Evolutionary conservation across 2,329 filamentous ascomycete species (phyloP).

Genomic region (Gliomastix tumulicola): DNA sequence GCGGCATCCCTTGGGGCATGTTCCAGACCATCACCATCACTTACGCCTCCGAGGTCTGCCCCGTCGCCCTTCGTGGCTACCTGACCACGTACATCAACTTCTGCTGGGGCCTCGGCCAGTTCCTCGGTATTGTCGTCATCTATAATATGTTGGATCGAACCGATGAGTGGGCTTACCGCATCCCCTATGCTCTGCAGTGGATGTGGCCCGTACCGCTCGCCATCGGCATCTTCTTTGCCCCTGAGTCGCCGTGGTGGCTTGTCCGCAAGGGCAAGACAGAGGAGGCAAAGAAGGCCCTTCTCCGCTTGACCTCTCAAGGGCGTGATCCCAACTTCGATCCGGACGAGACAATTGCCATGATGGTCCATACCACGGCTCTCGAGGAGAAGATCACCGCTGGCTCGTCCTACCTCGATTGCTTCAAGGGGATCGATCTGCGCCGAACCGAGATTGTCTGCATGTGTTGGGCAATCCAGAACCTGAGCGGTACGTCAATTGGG

Average conservation of each 20-base stretch:
- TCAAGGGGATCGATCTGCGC: constrained; percentile 69
- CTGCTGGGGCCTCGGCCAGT: constrained; percentile 71
- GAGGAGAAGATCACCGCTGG: constrained; percentile 71
- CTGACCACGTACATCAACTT: constrained; percentile 71
- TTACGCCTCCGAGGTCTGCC: constrained; percentile 67
- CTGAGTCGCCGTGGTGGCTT: constrained; percentile 71
- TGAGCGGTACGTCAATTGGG: no score
- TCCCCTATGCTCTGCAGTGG: constrained; percentile 70
- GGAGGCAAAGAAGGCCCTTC: constrained; percentile 59
- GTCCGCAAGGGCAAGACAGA: constrained; percentile 57
- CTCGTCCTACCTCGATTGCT: constrained; percentile 74
- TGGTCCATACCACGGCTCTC: constrained; percentile 80
- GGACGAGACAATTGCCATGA: constrained; percentile 84
- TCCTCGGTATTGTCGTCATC: constrained; percentile 68
- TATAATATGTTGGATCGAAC: constrained; percentile 57
- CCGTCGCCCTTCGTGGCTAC: constrained; percentile 63
- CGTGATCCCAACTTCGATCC: constrained; percentile 67
- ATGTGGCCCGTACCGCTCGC: constrained; percentile 67
- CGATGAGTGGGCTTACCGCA: constrained; percentile 63
- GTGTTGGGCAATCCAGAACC: constrained; percentile 57
- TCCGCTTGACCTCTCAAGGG: constrained; percentile 56
- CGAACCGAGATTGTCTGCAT: constrained; percentile 67
- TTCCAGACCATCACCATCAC: constrained; percentile 54
- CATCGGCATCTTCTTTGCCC: constrained; percentile 60
- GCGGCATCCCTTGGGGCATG: constrained; percentile 56